These are phyloP conservation scores for Trichoderma sp. DNA, from an alignment of 2,329 filamentous ascomycete species.

Conservation along the genomic window DNA sequence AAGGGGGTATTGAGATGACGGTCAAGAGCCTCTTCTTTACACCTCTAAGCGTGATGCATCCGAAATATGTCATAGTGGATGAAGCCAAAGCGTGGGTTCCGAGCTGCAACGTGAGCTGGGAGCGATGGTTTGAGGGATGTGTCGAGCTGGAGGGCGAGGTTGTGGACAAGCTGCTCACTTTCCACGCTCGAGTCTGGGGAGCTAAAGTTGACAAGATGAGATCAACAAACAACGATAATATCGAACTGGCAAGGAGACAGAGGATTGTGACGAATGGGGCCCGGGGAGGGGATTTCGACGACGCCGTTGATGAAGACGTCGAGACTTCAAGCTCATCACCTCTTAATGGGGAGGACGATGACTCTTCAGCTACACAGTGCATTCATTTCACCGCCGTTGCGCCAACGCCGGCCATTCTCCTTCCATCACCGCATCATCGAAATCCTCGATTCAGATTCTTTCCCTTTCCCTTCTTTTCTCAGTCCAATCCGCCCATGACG, in stretches of 20 bases:
- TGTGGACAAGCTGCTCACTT: constrained; percentile 60
- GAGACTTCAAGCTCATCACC: constrained; percentile 18
- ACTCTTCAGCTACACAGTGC: constrained; percentile 32
- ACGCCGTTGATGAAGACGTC: constrained; percentile 11
- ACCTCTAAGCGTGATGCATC: constrained; percentile 84
- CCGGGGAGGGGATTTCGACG: neutral
- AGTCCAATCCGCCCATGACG: constrained; percentile 55
- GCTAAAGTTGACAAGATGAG: constrained; percentile 23
- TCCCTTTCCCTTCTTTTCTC: constrained; percentile 54
- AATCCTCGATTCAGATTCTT: constrained; percentile 64
- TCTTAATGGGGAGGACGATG: constrained; percentile 20
- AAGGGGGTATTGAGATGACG: constrained; percentile 62
- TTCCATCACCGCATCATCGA: constrained; percentile 71
- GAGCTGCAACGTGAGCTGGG: constrained; percentile 84
- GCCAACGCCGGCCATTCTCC: constrained; percentile 56
- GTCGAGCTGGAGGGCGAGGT: constrained; percentile 63
- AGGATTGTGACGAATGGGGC: neutral
- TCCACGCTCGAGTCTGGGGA: constrained; percentile 69
- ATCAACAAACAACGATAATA: neutral
- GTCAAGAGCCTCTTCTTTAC: constrained; percentile 78
- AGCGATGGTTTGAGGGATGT: constrained; percentile 81
- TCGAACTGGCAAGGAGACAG: neutral
- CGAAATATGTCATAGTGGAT: constrained; percentile 78
- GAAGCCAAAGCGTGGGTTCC: constrained; percentile 65
- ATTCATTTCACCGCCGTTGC: constrained; percentile 26